Evolutionary conservation across 2,329 filamentous ascomycete species (phyloP).

Genomic region (Trichoderma breve): DNA sequence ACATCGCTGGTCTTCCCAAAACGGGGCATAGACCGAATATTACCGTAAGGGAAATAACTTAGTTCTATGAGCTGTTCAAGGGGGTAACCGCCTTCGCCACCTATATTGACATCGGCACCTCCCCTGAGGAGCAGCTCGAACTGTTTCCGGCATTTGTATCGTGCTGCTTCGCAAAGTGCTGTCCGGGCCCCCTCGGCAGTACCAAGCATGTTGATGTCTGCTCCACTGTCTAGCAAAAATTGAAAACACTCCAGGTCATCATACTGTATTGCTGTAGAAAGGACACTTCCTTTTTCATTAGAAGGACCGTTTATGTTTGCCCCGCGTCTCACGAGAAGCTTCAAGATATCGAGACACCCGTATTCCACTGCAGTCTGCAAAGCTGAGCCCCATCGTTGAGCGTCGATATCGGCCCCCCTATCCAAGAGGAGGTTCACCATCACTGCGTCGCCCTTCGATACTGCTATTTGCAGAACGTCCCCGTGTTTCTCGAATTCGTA

Average conservation of each 20-base stretch:
- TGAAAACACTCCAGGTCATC: not conserved
- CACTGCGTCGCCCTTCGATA: fast-evolving
- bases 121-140: not conserved
- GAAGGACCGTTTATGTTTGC: not conserved
- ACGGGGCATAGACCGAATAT: too few species aligned
- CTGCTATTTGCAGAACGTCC: not conserved
- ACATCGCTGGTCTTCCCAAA: not conserved
- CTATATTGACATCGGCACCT: not conserved
- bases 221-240: not conserved
- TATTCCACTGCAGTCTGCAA: not conserved
- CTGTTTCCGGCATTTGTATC: not conserved
- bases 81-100: not conserved
- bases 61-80: not conserved
- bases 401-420: not conserved
- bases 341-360: not conserved
- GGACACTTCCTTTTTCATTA: not conserved
- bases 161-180: not conserved
- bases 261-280: not conserved
- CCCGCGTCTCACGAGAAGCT: not conserved
- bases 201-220: not conserved
- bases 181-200: not conserved
- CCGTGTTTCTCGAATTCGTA: not conserved
- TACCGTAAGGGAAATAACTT: too few species aligned
- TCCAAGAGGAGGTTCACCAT: not conserved
- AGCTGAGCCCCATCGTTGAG: not conserved